Evolutionary conservation across 768 basidiomycete species (phyloP), one percentile per base, ranked within the genome.

Genomic region (Suillus subluteus): DNA sequence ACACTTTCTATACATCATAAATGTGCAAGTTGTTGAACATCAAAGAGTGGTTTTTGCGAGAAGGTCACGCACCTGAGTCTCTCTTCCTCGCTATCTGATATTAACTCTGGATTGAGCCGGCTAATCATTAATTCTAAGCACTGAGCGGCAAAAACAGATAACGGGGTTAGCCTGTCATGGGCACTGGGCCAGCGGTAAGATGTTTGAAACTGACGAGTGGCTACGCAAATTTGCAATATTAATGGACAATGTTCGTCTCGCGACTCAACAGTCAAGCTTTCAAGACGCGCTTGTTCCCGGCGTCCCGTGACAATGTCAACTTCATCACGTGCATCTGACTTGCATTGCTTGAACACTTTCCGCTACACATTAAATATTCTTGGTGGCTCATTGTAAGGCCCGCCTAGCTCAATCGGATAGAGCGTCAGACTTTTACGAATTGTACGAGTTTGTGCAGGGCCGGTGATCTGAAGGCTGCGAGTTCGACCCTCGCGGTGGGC

Each of bases 401-500:
- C 80, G 82, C 81, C 81, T 82, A 83, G 82, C 82, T 83, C 82
- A 80, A 80, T 80, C 77, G 80, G 82, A 79, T 82, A 82, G 79
- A 82, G 81, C 81, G 82, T 83, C 82, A 83, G 82, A 83, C 85
- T 85, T 82, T 85, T 86, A 86, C 70, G 64, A 67, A 56, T 71
- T 73, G 75, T 74, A 71, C 75, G 41, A 70, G 66, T 72, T 64
- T 61, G 71, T 73, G 62, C 74, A 76, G 74, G 71, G 83, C n/a
- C 81, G 82, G 83, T 80, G 77, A 72, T 70, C 68, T 67, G 44
- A 67, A 85, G 84, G 83, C 82, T 84, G 84, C 84, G 84, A 84
- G 84, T 85, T 84, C 83, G 83, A 84, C 84, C 83, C 84, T 84
- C 84, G 84, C 83, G 84, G 84, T 84, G 83, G 83, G 83, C 84